Base-by-base conservation (phyloP, 176 grass and related monocot species). In the Raddia distichophylla region DNA sequence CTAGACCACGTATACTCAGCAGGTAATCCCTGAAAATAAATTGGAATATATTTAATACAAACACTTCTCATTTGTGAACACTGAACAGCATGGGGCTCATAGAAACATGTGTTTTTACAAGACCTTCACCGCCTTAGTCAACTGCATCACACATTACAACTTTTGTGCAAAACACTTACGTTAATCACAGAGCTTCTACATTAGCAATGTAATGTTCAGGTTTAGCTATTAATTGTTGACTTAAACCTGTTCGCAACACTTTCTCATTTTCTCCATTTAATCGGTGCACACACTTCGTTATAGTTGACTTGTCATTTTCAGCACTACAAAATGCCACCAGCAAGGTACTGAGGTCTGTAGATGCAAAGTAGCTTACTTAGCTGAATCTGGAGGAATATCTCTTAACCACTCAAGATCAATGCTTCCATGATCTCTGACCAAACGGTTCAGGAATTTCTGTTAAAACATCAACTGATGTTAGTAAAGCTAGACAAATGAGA, bases 381-480 rank as follows among this genome's bases (percentile, higher is more conserved):
- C 91, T 87, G 89, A 82, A 47, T 90, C 87, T 74, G 87, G 89
- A 42, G 89, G 84, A 40, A 89, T 55, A 55, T 93, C 76, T 80
- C 93, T 90, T 79, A 99, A 64, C 96, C 96, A 99, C 73, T 99
- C 96, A 76, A 99, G 96, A 86, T 99, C 91, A 78, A 99, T 90
- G 76, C 91, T 93, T 63, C 93, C 96, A 78, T 99, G 96, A 83
- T 99, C 93, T 79, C 64, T 91, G 20, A 93, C 87, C 77, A 99
- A 84, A 71, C 96, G 91, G 84, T 95, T 88, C 61, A 99, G 86
- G 73, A 99, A 93, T 69, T 76, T 80, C 93, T 95, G 89, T 72
- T 74, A 64, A 90, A 82, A 87, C 40, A 84, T 61, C 73, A 85
- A 78, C 71, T 82, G 27, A 54, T 43, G 22, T 89, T 56, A 89